Base-by-base conservation (phyloP, 441 rosid genomes). In the Manihot esculenta region DNA sequence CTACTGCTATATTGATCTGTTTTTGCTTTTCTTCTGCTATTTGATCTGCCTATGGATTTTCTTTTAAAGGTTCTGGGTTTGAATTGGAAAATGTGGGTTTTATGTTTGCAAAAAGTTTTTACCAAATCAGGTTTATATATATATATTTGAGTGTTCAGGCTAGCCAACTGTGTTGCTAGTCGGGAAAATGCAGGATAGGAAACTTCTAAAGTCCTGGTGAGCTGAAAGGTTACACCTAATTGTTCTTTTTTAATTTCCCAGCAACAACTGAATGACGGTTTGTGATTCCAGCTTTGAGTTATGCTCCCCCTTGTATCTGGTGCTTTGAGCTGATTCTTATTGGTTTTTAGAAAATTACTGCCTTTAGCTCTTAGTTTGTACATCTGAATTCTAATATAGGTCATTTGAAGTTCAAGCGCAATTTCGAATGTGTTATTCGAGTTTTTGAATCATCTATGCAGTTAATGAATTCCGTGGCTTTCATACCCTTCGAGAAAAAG, bases 151-250 rank as follows among this genome's bases (percentile, higher is more conserved):
- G 6, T 63, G 35, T 26, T 23, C 15, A 49, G 1, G 13, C 18
- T 42, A 33, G 1, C 35, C 0, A 9, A 17, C 18, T 74, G 21
- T 74, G 76, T 75, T 72, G 33, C 64, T 73, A 51, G 66, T 50
- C 54, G 48, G 54, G 60, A 64, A 76, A 81, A 44, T 69, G 47
- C 17, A 44, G 69, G 17, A 15, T 10, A 13, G 27, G 10, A 55
- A 41, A 68, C 17, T 2, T 30, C 20, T 27, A 54, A 67, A 24
- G n/a, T 15, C 26, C 41, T 45, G n/a, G 35, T 18, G 57, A 20
- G 12, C 11, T 51, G n/a, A 62, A 38, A 17, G 9, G 8, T 15
- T 15, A 35, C 48, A 13, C 7, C 33, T 45, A 47, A 45, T 17
- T 53, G 7, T 54, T 35, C 38, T 67, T 14, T 20, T 53, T 21